A percentile compares a stretch with the other conserved stretches of the same genome.
phyloP scores from a whole-genome alignment of 805 yeast species.

The Barnettozyma siamensis region DNA sequence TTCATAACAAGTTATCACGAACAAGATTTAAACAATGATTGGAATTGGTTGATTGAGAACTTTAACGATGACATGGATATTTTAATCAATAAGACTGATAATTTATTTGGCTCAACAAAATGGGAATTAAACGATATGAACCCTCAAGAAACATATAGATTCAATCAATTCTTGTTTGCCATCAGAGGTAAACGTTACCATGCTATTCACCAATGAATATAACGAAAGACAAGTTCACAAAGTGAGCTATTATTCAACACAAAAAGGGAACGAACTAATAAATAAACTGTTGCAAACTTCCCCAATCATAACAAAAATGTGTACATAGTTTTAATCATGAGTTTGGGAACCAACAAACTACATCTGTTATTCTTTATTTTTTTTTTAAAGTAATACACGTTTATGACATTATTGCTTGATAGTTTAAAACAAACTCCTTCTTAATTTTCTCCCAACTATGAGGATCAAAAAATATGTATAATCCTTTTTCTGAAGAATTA shows the following conservation, averaged over 20 bases:
- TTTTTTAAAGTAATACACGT: not conserved
- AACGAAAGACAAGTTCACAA: constrained; percentile 34
- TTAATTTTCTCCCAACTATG: constrained; percentile 93
- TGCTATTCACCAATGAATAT: constrained; percentile 43
- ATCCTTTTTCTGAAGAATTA: constrained; percentile 85
- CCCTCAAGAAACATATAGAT: constrained; percentile 91
- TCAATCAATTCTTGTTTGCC: constrained; percentile 85
- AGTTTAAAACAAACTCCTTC: constrained; percentile 55
- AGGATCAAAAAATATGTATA: constrained; percentile 92
- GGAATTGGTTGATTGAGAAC: constrained; percentile 59
- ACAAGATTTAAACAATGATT: constrained; percentile 63
- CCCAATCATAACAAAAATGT: not conserved
- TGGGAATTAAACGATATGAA: constrained; percentile 90
- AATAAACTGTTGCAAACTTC: not conserved
- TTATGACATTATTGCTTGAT: constrained; percentile 52
- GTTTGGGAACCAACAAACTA: not conserved
- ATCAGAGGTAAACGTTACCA: constrained; percentile 96
- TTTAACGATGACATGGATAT: constrained; percentile 76
- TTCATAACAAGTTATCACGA: constrained; percentile 88
- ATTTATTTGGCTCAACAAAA: constrained; percentile 78
- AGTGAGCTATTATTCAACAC: too few relatives aligned
- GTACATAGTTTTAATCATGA: constrained; percentile 1
- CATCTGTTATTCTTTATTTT: not conserved
- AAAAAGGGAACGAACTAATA: too few relatives aligned
- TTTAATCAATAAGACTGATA: constrained; percentile 65